Evolutionary conservation across 83 land plant genomes (phyloP).

Genomic region (Picea abies): DNA sequence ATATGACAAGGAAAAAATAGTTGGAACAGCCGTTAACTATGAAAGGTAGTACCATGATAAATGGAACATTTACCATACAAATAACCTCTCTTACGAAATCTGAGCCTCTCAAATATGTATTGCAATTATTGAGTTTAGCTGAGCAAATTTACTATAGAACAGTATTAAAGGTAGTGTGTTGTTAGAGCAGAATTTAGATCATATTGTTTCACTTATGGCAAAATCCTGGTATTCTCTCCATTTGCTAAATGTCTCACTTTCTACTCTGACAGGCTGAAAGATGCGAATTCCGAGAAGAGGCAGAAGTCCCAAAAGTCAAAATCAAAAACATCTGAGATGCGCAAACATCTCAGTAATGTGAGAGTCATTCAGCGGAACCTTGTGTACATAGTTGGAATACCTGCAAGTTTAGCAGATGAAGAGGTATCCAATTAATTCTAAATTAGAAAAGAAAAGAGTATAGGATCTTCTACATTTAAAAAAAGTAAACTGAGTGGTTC

Average conservation of each 20-base stretch:
- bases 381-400: constrained; percentile 85
- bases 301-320: constrained; percentile 76
- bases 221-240: neutral
- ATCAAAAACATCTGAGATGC: constrained; percentile 60
- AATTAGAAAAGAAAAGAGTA: neutral
- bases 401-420: constrained; percentile 73
- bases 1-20: constrained; percentile 89
- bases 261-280: constrained; percentile 47
- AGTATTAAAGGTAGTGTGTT: neutral
- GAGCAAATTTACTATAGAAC: neutral
- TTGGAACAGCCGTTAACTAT: constrained; percentile 54
- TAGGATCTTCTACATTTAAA: neutral
- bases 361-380: constrained; percentile 82
- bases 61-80: neutral
- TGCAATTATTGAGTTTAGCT: neutral
- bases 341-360: constrained; percentile 83
- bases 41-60: constrained; percentile 40
- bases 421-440: constrained; percentile 38
- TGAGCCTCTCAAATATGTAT: neutral
- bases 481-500: neutral
- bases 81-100: neutral
- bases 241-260: neutral
- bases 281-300: constrained; percentile 50
- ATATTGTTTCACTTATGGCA: neutral
- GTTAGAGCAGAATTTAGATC: neutral